Evolutionary conservation across 805 yeast genomes (phyloP), one percentile per base, ranked within the genome.

Genomic region (Starmerella tilneyi): DNA sequence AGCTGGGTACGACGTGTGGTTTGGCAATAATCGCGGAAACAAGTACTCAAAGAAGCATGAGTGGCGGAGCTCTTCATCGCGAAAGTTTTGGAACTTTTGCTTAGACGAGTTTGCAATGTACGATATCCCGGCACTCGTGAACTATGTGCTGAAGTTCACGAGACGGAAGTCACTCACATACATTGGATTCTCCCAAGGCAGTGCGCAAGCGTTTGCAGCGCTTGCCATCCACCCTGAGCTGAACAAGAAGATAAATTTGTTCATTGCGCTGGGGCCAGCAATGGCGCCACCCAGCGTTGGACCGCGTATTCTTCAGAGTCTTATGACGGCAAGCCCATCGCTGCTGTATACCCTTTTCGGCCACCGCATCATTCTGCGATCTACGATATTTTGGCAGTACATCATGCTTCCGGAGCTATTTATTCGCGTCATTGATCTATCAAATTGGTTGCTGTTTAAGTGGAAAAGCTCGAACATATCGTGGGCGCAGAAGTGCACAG

Each of bases 241-340:
- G 46, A 84, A 83, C 60, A 54, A 62, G 53, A 60, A 73, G 52
- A 66, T 77, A 33, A 65, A 69, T 13, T 63, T 62, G 42, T 80
- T 88, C 51, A 75, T 88, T 46, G 96, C 94, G 2, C 73, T 88
- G 52, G 84, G 95, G 0, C 97, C 97, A 0, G 96, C 96, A 1
- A 81, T 89, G 72, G 81, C 94, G 0, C 97, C 97, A 0, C 80
- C 78, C 35, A 92, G 94, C 2, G 68, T 88, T 32, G 77, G 79
- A 50, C 83, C 88, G 51, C 75, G 78, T 56, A 66, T 89, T 34
- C 78, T 84, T 17, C 89, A 84, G 57, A 71, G 82, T 0, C 67
- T 89, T 38, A 75, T 84, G 49, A 75, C 81, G 53, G 73, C 92
- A 1, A 78, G 86, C 3, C 96, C 96, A 1, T 69, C 75, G 43